Conservation (phyloP, 179 eudicot genomes). For the Beta macrorhiza region DNA sequence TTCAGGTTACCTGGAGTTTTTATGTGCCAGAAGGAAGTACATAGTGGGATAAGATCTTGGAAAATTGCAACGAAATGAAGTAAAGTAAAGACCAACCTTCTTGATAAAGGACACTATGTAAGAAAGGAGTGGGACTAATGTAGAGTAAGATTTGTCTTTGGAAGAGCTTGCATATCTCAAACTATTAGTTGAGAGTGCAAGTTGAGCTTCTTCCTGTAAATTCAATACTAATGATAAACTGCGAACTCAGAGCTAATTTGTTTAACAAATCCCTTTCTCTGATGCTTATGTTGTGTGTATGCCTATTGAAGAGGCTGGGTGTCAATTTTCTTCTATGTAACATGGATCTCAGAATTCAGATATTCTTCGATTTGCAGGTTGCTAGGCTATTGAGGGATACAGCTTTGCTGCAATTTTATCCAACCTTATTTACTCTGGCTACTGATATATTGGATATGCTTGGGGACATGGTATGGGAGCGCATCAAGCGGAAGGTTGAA, state of each 20-base stretch:
- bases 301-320: neutral
- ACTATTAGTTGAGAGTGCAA: neutral
- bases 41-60: neutral
- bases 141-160: neutral
- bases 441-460: constrained; percentile 73
- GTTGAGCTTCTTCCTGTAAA: neutral
- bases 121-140: neutral
- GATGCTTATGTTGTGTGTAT: neutral
- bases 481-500: constrained; percentile 66
- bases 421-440: constrained; percentile 63
- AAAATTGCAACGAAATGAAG: neutral
- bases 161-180: neutral
- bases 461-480: constrained; percentile 72
- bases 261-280: neutral
- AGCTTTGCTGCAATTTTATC: constrained; percentile 64
- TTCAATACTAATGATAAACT: neutral
- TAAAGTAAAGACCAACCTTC: neutral
- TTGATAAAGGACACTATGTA: neutral
- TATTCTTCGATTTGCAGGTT: constrained; percentile 47
- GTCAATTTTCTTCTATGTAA: neutral
- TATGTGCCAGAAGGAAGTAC: neutral
- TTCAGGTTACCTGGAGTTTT: neutral
- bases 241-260: neutral
- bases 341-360: neutral
- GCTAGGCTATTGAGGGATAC: constrained; percentile 74